phyloP scores from a whole-genome alignment of 305 asterid species.

The Solanum hybrid region DNA sequence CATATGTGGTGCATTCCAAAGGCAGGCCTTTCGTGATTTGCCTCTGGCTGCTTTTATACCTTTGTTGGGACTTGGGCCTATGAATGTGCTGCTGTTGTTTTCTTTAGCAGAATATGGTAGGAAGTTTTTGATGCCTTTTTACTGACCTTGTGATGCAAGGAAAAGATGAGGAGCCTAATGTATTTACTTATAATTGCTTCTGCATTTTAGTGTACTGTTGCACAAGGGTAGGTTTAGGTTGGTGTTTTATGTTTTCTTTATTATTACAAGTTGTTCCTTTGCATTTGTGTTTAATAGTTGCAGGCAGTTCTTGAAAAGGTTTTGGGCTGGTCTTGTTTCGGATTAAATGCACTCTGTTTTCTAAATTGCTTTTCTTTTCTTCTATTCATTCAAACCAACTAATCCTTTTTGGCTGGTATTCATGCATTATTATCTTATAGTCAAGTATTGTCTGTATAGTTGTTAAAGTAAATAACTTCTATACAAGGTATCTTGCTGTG shows the following conservation, averaged over 20 bases:
- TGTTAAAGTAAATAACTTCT: not conserved
- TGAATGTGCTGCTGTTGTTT: not conserved
- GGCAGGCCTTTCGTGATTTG: not conserved
- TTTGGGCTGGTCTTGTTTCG: not conserved
- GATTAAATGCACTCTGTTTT: not conserved
- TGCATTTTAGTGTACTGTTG: not conserved
- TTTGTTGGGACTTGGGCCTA: not conserved
- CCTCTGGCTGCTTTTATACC: slow-evolving; percentile 3
- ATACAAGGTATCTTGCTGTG: not conserved
- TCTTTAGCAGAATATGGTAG: not conserved
- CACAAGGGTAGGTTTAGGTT: not conserved
- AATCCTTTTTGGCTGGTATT: not conserved
- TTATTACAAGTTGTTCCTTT: not conserved
- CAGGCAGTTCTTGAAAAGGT: not conserved
- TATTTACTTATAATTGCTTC: not conserved
- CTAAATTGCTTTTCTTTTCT: not conserved
- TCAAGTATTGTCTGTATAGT: not conserved
- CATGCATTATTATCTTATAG: not conserved
- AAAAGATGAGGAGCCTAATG: not conserved
- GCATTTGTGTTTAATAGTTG: not conserved
- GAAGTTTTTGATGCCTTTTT: not conserved
- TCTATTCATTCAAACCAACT: not conserved
- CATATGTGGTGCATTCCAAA: not conserved
- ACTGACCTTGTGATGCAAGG: not conserved
- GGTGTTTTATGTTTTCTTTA: not conserved